Base-by-base conservation (phyloP, 2,329 filamentous ascomycete species). In the Diaporthe amygdali region DNA sequence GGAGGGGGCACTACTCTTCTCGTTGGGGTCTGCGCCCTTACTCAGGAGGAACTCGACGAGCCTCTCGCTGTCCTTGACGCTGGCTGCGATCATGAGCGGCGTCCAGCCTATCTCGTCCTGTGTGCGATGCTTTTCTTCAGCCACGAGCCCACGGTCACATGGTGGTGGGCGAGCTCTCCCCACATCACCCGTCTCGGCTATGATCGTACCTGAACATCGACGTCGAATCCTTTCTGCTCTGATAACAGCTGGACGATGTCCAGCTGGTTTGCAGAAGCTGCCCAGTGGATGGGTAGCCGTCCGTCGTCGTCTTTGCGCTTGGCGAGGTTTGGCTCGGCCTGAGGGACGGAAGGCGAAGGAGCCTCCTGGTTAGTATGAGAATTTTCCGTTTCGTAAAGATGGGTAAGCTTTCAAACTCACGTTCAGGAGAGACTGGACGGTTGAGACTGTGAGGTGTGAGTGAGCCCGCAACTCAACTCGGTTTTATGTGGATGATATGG, bases 261-360 rank as follows among this genome's bases (percentile, higher is more conserved):
- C 8, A 92, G 82, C 75, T 91, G 92, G 79, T 96, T 97, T 81
- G 93, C 93, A 27, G 95, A 96, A 2, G 91, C 90, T 0, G 96
- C 96, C 96, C 96, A 99, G 85, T 99, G 96, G 70, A 98, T 91
- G 2, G 96, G 92, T 46, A 97, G 89, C 54, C 96, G 93, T 20
- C 94, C 94, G 80, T 99, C 96, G 61, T 94, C 92, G 78, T 99
- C 96, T 77, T 91, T 90, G 71, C 82, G 82, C 56, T 84, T 86
- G 32, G 94, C 91, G 47, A 97, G 89, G 77, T 93, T 95, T 2
- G 93, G 91, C 78, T 97, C 95, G 75, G 91, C 90, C 92, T 96
- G 69, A 9, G 9, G 12, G 56, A 17, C 39, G 10, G 14, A 15
- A 27, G 44, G n/a, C 17, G 55, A 34, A 12, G 10, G 20, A 10